Evolutionary conservation across 257 asterid genomes (phyloP).

Genomic region (Striga asiatica): DNA sequence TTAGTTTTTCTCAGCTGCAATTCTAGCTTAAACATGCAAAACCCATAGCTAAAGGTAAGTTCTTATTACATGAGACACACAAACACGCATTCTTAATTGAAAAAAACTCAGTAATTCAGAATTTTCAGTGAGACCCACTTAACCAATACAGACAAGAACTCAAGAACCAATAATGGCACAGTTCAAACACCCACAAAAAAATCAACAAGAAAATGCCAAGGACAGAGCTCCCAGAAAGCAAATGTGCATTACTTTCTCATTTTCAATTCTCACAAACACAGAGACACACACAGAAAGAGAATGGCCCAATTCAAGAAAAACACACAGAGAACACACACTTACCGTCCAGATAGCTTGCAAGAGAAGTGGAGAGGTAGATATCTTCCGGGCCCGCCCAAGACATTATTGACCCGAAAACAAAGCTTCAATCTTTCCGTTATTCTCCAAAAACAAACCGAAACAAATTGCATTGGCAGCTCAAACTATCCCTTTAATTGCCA

Average conservation of each 20-base stretch:
- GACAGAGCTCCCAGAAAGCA: no score
- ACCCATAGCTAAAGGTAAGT: neutral
- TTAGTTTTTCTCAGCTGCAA: no score
- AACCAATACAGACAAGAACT: neutral
- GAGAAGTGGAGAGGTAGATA: conserved; percentile 83
- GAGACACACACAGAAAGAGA: neutral
- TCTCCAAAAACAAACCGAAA: conserved; percentile 31
- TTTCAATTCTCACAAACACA: no score
- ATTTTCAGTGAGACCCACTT: neutral
- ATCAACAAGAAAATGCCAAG: no score
- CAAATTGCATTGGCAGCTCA: conserved; percentile 58
- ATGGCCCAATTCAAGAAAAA: neutral
- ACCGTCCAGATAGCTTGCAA: conserved; percentile 96
- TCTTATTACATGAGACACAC: neutral
- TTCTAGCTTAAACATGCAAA: no score
- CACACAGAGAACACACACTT: no score
- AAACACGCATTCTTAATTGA: no score
- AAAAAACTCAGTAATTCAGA: no score
- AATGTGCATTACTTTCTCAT: no score
- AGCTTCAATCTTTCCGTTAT: conserved; percentile 34
- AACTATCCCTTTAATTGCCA: conserved; percentile 7
- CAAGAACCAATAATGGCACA: conserved; percentile 16
- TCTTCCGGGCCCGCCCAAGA: conserved; percentile 97
- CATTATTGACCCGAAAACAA: conserved; percentile 39
- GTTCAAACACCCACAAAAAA: no score